Base-by-base conservation (phyloP, 1,139 yeast genomes). In the Hyphopichia khmerensis region DNA sequence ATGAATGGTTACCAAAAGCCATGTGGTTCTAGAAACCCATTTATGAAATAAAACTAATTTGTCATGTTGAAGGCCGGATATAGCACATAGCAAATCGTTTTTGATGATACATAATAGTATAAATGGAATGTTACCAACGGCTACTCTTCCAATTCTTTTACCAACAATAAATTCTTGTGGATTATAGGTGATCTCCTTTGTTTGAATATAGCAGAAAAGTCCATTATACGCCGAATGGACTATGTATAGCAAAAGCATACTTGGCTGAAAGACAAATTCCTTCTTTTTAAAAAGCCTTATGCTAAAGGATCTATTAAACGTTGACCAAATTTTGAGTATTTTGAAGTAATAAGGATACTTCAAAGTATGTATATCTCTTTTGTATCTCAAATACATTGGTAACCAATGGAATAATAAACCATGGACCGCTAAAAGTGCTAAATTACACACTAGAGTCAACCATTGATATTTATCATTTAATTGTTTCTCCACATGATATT, bases 61-160 rank as follows among this genome's bases (percentile, higher is more conserved):
- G 43, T 75, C 79, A 41, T 62, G 69, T 16, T 72, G 62, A 33
- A 76, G 58, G 1, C 81, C 81, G 1, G 76, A 58, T 4, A 74
- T 42, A 2, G 70, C 56, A 2, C 74, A 59, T 1, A 76, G 46
- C 13, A 72, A 47, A 47, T 75, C 77, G 46, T 72, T 67, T 46
- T 74, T 75, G 19, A 65, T 57, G 3, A 71, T 60, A 40, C 67
- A 52, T 8, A 74, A 42, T 41, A 69, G 61, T 26, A 75, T 49
- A 5, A 67, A 49, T 0, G 79, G 78, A 23, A 75, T 48, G 44
- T 69, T 70, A 0, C 75, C 76, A n/a, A 68, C 51, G 1, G 74
- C 72, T 7, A 76, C 55, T 44, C 67, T 62, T 38, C 75, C 75
- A 5, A 75, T 44, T 47, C 80, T 54, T 50, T 76, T 76, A 5